phyloP scores from a whole-genome alignment of 176 grass and related monocot species.

The Alopecurus myosuroides region DNA sequence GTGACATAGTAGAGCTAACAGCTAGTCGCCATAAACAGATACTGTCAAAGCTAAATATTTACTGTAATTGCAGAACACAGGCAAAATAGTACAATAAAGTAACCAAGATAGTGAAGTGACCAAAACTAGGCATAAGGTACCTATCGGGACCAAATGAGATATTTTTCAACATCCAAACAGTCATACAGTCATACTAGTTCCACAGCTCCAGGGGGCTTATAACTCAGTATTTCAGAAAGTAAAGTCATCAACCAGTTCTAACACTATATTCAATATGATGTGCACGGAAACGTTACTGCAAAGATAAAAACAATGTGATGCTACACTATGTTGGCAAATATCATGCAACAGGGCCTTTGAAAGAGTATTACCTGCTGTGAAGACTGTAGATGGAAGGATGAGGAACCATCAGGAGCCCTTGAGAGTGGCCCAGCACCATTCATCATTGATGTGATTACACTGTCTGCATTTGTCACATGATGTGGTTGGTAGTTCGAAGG shows the following conservation, averaged over 20 bases:
- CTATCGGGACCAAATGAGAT: not conserved
- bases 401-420: conserved; percentile 30
- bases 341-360: not conserved
- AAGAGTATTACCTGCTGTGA: conserved; percentile 45
- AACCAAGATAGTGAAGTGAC: not conserved
- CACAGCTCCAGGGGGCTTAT: not conserved
- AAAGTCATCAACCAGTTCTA: not conserved
- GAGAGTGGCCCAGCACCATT: conserved; percentile 38
- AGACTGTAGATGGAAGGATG: conserved; percentile 18
- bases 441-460: conserved; percentile 25
- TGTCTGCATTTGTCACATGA: conserved; percentile 8
- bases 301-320: not conserved
- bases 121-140: conserved; percentile 10
- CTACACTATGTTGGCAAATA: conserved; percentile 7
- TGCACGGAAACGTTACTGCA: not conserved
- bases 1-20: conserved; percentile 4
- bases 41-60: not conserved
- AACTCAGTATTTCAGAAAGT: not conserved
- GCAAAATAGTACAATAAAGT: not conserved
- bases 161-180: not conserved
- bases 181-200: not conserved
- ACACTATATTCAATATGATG: not conserved
- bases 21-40: not conserved
- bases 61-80: not conserved
- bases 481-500: conserved; percentile 36